Conservation (phyloP, 495 filamentous ascomycete genomes). For the Echria macrotheca region DNA sequence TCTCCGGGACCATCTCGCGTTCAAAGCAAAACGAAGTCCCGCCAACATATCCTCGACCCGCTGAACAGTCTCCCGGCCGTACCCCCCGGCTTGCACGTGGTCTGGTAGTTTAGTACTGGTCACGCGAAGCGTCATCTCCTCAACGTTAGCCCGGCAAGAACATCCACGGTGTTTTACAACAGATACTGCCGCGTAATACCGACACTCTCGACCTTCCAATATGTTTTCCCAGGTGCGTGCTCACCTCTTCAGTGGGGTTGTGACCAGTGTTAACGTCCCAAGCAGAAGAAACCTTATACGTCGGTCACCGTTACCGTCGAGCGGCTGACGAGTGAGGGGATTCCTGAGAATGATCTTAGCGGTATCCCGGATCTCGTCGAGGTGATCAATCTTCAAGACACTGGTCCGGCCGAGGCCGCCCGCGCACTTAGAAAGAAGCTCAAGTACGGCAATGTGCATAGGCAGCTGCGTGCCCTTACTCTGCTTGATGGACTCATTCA, state of each 20-base stretch:
- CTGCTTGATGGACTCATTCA: constrained; percentile 93
- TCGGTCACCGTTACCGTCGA: constrained; percentile 94
- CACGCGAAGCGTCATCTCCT: too few species aligned
- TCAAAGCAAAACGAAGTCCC: too few species aligned
- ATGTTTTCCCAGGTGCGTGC: constrained; percentile 42
- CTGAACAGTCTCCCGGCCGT: too few species aligned
- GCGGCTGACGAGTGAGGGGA: constrained; percentile 79
- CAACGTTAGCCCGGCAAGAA: too few species aligned
- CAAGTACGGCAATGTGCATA: constrained; percentile 92
- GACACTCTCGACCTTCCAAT: too few species aligned
- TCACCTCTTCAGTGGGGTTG: too few species aligned
- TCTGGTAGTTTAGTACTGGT: too few species aligned
- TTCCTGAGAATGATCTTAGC: constrained; percentile 83
- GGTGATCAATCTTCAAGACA: constrained; percentile 81
- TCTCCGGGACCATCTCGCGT: too few species aligned
- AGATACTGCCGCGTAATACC: too few species aligned
- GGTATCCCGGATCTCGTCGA: constrained; percentile 94
- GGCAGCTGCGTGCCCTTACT: constrained; percentile 82
- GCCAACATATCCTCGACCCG: too few species aligned
- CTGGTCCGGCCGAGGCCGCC: constrained; percentile 84
- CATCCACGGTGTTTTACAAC: too few species aligned
- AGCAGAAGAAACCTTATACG: constrained; percentile 86
- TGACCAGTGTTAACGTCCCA: constrained; percentile 12
- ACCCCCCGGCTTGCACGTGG: too few species aligned
- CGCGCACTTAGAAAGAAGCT: constrained; percentile 95